phyloP scores from a whole-genome alignment of 2,329 filamentous ascomycete genomes.

The Fusarium floridanum region DNA sequence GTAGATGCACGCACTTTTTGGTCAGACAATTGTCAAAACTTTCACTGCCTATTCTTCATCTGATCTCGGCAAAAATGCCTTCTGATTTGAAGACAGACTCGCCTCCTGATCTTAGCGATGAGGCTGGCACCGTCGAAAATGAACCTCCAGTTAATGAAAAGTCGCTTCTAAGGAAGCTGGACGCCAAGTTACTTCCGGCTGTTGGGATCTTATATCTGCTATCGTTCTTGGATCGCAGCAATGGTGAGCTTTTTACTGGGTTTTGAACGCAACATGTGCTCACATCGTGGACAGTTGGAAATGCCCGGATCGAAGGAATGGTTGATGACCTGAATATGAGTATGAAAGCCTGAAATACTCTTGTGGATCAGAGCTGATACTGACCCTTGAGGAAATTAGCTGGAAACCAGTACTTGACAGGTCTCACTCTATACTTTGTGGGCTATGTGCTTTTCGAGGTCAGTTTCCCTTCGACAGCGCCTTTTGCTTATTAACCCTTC shows the following conservation, averaged over 20 bases:
- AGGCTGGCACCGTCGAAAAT: conserved; percentile 19
- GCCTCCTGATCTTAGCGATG: conserved; percentile 37
- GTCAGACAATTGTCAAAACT: not conserved
- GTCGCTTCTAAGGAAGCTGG: conserved; percentile 69
- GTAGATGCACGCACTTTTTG: accelerated
- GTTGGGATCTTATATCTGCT: conserved; percentile 68
- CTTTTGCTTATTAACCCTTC: not conserved
- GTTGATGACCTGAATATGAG: conserved; percentile 66
- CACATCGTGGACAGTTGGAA: conserved; percentile 62
- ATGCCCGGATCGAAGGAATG: conserved; percentile 69
- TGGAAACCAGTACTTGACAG: conserved; percentile 74
- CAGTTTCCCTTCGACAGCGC: not conserved
- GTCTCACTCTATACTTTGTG: conserved; percentile 75
- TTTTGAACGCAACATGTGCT: conserved; percentile 33
- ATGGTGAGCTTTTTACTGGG: conserved; percentile 57
- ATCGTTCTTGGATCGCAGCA: conserved; percentile 69
- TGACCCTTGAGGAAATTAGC: conserved; percentile 49
- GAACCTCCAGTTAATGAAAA: conserved; percentile 63
- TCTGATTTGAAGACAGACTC: conserved; percentile 11
- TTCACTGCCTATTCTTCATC: not conserved
- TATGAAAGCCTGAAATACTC: conserved; percentile 44
- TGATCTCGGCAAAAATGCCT: not conserved
- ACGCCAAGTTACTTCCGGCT: conserved; percentile 64
- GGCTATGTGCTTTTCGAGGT: conserved; percentile 71
- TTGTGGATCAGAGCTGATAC: accelerated